A percentile compares a stretch with the other conserved stretches of the same genome.
phyloP scores from a whole-genome alignment of 352 stramenopile genomes.

The Globisporangium nagaii region DNA sequence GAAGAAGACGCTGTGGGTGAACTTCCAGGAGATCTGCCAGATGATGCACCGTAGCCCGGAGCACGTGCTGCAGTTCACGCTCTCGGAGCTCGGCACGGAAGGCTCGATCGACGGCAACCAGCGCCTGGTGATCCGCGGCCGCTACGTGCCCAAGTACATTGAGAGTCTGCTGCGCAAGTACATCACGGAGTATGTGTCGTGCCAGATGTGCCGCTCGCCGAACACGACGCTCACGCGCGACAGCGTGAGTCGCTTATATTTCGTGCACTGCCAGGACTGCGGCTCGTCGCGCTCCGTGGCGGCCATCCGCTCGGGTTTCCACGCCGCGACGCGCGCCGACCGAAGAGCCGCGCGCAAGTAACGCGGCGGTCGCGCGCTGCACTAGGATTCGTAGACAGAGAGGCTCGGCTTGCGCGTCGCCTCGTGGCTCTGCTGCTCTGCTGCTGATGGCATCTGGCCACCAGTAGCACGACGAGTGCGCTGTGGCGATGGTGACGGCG shows the following conservation, averaged over 20 bases:
- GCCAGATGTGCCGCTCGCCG: conserved; percentile 98
- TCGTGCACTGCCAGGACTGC: conserved; percentile 98
- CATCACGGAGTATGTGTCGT: conserved; percentile 99
- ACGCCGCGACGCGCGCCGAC: conserved; percentile 89
- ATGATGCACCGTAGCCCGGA: conserved; percentile 98
- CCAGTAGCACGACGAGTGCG: too few relatives aligned
- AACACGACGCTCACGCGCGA: conserved; percentile 98
- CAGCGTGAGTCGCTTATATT: conserved; percentile 95
- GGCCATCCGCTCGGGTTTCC: conserved; percentile 97
- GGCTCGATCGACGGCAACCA: conserved; percentile 99
- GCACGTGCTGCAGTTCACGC: conserved; percentile 99
- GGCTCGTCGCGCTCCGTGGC: conserved; percentile 95
- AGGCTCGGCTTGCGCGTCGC: background rate
- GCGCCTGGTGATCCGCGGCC: conserved; percentile 97
- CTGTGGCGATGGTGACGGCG: too few relatives aligned
- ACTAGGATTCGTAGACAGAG: conserved; percentile 8
- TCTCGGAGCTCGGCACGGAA: conserved; percentile 99
- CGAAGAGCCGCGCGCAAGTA: conserved; percentile 84
- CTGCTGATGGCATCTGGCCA: too few relatives aligned
- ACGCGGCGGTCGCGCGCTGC: conserved; percentile 3
- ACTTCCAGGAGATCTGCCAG: conserved; percentile 98
- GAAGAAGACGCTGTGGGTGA: conserved; percentile 99
- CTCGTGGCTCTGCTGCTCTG: background rate
- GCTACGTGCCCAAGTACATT: conserved; percentile 99
- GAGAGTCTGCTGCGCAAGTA: conserved; percentile 99